Conservation (phyloP, 352 stramenopile species). For the Globisporangium solare region DNA sequence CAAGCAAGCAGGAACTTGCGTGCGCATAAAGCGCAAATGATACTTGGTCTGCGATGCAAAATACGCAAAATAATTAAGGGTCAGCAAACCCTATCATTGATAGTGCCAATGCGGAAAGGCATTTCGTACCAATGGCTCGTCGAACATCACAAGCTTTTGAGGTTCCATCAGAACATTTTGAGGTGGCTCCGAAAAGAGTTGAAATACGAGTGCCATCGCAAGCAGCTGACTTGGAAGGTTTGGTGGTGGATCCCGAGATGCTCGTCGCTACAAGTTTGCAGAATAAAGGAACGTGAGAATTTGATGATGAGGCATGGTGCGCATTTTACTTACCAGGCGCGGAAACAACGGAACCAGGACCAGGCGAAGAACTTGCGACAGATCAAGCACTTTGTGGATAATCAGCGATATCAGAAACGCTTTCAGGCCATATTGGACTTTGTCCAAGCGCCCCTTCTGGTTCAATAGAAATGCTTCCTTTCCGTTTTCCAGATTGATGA, state of each 20-base stretch:
- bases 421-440: slow-evolving; percentile 83
- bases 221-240: slow-evolving; percentile 79
- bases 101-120: slow-evolving; percentile 3
- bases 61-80: neutral
- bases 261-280: slow-evolving; percentile 31
- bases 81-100: neutral
- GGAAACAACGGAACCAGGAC: slow-evolving; percentile 81
- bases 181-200: slow-evolving; percentile 80
- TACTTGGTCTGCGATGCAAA: slow-evolving; percentile 69
- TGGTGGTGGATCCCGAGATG: slow-evolving; percentile 62
- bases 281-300: neutral
- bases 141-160: slow-evolving; percentile 79
- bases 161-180: slow-evolving; percentile 75
- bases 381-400: slow-evolving; percentile 82
- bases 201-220: slow-evolving; percentile 80
- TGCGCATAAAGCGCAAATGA: slow-evolving; percentile 74
- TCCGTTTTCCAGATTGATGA: slow-evolving; percentile 73
- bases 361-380: slow-evolving; percentile 78
- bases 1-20: slow-evolving; percentile 67
- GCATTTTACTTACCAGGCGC: slow-evolving; percentile 34
- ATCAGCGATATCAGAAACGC: slow-evolving; percentile 78
- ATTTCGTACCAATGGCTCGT: slow-evolving; percentile 75
- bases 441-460: slow-evolving; percentile 78
- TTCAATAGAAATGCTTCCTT: slow-evolving; percentile 82
- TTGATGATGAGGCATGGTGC: no score